Percentiles rank a stretch among this genome's conserved stretches.
phyloP scores from a whole-genome alignment of 495 filamentous ascomycete genomes.

The Talaromyces thailandensis region DNA sequence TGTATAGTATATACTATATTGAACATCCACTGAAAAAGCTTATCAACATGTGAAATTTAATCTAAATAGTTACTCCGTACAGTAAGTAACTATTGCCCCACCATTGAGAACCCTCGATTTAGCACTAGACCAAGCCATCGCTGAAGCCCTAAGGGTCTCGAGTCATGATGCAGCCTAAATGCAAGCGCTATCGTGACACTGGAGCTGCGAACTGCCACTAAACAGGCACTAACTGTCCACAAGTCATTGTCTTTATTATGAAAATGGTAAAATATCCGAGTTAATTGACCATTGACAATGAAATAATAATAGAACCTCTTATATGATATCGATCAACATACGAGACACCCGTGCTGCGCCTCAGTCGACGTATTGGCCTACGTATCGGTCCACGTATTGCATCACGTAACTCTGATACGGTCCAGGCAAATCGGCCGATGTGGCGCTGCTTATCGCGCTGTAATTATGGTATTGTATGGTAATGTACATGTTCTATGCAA shows the following conservation, averaged over 20 bases:
- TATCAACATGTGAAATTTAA: background rate
- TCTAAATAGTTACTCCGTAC: too few species aligned
- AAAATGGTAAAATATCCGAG: background rate
- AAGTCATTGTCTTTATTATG: background rate
- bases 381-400: background rate
- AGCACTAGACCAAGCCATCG: background rate
- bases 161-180: background rate
- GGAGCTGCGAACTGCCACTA: background rate
- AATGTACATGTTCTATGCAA: background rate
- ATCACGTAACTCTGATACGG: background rate
- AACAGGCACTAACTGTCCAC: background rate
- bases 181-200: background rate
- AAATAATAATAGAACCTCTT: too few species aligned
- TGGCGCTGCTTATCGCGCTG: background rate
- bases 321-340: background rate
- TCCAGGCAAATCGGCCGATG: background rate
- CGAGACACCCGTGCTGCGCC: background rate
- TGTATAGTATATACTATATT: too few species aligned
- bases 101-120: background rate
- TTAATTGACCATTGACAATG: background rate
- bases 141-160: background rate
- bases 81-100: background rate
- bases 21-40: background rate
- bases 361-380: background rate
- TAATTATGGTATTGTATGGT: background rate